Base-by-base conservation (phyloP, 352 stramenopile genomes). In the Phytophthora meadii region DNA sequence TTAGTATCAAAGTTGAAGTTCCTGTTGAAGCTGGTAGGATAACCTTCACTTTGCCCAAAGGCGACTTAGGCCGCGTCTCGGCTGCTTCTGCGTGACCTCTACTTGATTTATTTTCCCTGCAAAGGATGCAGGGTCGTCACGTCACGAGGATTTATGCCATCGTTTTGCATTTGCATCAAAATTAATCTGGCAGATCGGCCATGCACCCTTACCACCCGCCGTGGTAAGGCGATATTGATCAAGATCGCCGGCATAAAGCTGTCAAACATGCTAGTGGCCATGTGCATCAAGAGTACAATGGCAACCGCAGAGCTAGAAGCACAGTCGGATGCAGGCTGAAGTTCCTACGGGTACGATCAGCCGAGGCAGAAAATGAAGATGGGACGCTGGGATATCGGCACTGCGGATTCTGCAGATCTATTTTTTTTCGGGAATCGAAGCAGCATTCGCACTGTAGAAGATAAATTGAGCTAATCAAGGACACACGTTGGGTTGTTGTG, bases 81-180 rank as follows among this genome's bases (percentile, higher is more conserved):
- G 52, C 58, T 41, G 41, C 11, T n/a, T 10, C 19, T 27, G 44
- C 45, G 61, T 69, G 62, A n/a, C 24, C 47, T 28, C 24, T 28
- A 71, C 63, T 71, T 71, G 63, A 71, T 71, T 71, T 71, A 71
- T 71, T 65, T 61, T 42, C 54, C 54, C 17, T 19, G 34, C 45
- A 28, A 19, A 50, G 27, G 50, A 57, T 57, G 50, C 39, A 50
- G 19, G 12, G 32, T 44, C 17, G 50, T 12, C 40, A 19, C 37
- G 5, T 42, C 14, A 42, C 37, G 14, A 42, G n/a, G 3, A 12
- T 19, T 36, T 36, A 14, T 14, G 0, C 12, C 30, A 36, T 36
- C 22, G 22, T 22, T 22, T 22, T 1, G 22, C 22, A 2, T 22
- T 22, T 22, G 22, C 22, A 22, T 36, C 44, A 49, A 46, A 48